These are phyloP conservation scores for Hypoxylon subgilvum DNA, from an alignment of 495 filamentous ascomycete species.

Conservation along the genomic window DNA sequence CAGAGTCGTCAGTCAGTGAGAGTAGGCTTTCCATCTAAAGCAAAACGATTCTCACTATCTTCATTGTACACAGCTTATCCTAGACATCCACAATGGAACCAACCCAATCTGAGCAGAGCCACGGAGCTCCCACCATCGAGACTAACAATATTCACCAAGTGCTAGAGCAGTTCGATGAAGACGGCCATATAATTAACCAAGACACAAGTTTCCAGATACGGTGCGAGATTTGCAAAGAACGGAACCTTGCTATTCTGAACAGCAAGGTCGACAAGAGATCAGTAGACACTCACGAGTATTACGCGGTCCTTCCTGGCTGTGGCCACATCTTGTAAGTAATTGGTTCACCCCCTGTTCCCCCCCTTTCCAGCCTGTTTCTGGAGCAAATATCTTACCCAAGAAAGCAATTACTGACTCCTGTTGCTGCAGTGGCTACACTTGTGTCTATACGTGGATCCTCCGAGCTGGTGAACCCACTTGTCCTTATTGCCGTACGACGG, in stretches of 20 bases:
- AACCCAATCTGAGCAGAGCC: neutral
- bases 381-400: too few species aligned
- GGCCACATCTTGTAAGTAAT: constrained; percentile 32
- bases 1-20: too few species aligned
- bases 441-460: neutral
- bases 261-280: neutral
- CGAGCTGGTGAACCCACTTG: neutral
- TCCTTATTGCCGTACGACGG: constrained; percentile 1
- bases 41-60: too few species aligned
- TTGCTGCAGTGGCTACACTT: constrained; percentile 20
- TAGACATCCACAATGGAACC: too few species aligned
- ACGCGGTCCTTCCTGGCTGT: constrained; percentile 19
- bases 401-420: too few species aligned
- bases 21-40: too few species aligned
- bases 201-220: constrained; percentile 10
- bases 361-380: too few species aligned
- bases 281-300: constrained; percentile 10
- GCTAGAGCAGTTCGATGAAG: constrained; percentile 16
- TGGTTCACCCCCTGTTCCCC: too few species aligned
- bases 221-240: constrained; percentile 9
- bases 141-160: constrained; percentile 18
- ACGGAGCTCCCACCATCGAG: neutral
- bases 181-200: constrained; percentile 6
- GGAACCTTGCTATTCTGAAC: constrained; percentile 13
- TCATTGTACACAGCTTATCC: too few species aligned